Conservation (phyloP, 140 eudicot species). For the Senecio squalidus region DNA sequence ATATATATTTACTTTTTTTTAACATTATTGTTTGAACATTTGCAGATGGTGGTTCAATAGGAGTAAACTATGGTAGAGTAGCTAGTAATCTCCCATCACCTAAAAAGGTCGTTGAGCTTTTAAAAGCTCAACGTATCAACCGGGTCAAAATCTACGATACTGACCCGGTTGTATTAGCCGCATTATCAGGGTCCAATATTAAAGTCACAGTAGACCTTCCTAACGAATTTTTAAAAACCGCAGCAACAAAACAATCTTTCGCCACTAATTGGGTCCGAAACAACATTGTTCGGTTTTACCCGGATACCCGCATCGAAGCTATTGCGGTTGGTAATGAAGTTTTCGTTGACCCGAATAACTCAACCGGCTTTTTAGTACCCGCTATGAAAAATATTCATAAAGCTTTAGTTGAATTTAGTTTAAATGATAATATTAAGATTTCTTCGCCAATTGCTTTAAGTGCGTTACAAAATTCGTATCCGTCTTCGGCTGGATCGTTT, state of each 20-base stretch:
- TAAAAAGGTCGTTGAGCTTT: conserved; percentile 47
- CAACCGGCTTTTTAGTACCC: conserved; percentile 58
- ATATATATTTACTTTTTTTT: no score
- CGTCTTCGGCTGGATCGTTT: conserved; percentile 79
- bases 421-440: conserved; percentile 49
- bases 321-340: conserved; percentile 94
- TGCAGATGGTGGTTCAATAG: conserved; percentile 70
- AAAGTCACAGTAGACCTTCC: conserved; percentile 76
- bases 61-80: conserved; percentile 85
- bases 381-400: conserved; percentile 70
- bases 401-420: conserved; percentile 46
- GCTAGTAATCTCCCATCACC: conserved; percentile 89
- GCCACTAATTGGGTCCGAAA: conserved; percentile 55
- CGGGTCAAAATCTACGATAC: conserved; percentile 84
- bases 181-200: conserved; percentile 61
- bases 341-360: conserved; percentile 76
- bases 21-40: not conserved
- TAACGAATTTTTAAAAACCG: conserved; percentile 58
- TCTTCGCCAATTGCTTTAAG: conserved; percentile 76
- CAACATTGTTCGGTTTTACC: conserved; percentile 54
- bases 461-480: conserved; percentile 78
- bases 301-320: conserved; percentile 71
- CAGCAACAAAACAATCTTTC: conserved; percentile 54
- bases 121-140: conserved; percentile 56
- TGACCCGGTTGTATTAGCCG: conserved; percentile 70